Conservation (phyloP, 805 yeast species). For the Vanderwaltozyma polyspora region DNA sequence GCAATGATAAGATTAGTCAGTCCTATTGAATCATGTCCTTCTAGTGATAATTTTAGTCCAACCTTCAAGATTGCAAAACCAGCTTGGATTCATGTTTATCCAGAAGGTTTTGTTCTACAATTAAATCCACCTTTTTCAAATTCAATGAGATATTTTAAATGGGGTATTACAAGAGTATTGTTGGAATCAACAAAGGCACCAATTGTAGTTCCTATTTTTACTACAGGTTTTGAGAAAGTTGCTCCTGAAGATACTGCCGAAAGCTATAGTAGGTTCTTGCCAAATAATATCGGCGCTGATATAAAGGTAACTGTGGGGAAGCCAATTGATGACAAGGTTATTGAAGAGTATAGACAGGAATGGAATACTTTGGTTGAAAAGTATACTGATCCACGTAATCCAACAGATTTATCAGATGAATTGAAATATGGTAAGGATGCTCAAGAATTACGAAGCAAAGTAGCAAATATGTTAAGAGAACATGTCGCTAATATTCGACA, state of each 20-base stretch:
- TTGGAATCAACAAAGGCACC: conserved; percentile 79
- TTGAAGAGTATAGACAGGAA: conserved; percentile 49
- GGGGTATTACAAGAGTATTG: conserved; percentile 85
- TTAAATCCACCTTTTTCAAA: conserved; percentile 64
- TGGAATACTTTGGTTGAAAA: conserved; percentile 58
- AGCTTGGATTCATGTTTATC: conserved; percentile 89
- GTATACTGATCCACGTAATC: conserved; percentile 39
- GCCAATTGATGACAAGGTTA: conserved; percentile 47
- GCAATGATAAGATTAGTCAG: conserved; percentile 72
- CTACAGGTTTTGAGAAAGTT: conserved; percentile 77
- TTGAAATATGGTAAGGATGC: conserved; percentile 57
- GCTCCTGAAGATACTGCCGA: conserved; percentile 63
- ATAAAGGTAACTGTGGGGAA: conserved; percentile 63
- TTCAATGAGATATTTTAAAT: conserved; percentile 88
- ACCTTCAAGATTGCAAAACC: conserved; percentile 46
- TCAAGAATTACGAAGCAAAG: conserved; percentile 49
- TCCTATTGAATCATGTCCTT: too few species aligned
- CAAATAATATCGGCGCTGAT: conserved; percentile 54
- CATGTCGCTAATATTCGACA: conserved; percentile 42
- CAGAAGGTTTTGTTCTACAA: conserved; percentile 91
- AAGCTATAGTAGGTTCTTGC: conserved; percentile 43
- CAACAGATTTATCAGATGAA: conserved; percentile 48
- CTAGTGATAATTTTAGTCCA: conserved; percentile 51
- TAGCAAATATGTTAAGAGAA: conserved; percentile 59
- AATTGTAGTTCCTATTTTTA: conserved; percentile 73